phyloP scores from a whole-genome alignment of 2,329 filamentous ascomycete genomes.

The Zasmidium cellare region DNA sequence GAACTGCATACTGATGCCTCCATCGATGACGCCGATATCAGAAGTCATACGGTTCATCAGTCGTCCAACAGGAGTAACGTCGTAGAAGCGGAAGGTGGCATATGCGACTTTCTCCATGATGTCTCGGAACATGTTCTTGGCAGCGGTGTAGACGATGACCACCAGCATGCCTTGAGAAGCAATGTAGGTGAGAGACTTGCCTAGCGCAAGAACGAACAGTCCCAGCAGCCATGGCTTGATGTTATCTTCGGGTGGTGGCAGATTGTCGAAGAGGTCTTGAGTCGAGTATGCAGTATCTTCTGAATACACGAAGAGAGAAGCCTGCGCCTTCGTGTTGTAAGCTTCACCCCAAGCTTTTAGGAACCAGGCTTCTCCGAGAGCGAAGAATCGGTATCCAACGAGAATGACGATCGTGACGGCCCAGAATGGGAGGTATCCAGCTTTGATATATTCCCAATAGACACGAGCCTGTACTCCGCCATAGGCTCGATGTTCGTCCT shows the following conservation, averaged over 20 bases:
- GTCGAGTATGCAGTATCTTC: slow-evolving; percentile 16
- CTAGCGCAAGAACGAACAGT: slow-evolving; percentile 66
- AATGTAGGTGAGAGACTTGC: slow-evolving; percentile 60
- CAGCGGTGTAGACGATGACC: slow-evolving; percentile 76
- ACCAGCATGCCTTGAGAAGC: slow-evolving; percentile 68
- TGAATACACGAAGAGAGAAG: slow-evolving; percentile 14
- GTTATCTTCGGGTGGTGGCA: slow-evolving; percentile 67
- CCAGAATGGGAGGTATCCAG: slow-evolving; percentile 77
- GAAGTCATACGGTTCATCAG: slow-evolving; percentile 91
- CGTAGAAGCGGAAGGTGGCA: slow-evolving; percentile 87
- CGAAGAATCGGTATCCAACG: slow-evolving; percentile 61
- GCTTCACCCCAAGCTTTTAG: slow-evolving; percentile 85
- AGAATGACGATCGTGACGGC: slow-evolving; percentile 62
- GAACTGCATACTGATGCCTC: slow-evolving; percentile 75
- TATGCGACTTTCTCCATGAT: slow-evolving; percentile 73
- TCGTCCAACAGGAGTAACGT: slow-evolving; percentile 82
- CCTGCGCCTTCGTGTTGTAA: slow-evolving; percentile 49
- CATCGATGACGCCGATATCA: slow-evolving; percentile 86
- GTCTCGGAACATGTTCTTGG: slow-evolving; percentile 70
- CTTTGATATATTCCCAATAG: slow-evolving; percentile 83
- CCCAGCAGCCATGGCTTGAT: slow-evolving; percentile 73
- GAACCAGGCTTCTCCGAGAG: slow-evolving; percentile 73
- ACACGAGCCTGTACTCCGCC: slow-evolving; percentile 74
- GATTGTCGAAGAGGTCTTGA: slow-evolving; percentile 44
- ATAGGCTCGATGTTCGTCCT: slow-evolving; percentile 72